Evolutionary conservation across 2,329 filamentous ascomycete species (phyloP), one percentile per base, ranked within the genome.

Genomic region (Hawksworthiomyces lignivorus): DNA sequence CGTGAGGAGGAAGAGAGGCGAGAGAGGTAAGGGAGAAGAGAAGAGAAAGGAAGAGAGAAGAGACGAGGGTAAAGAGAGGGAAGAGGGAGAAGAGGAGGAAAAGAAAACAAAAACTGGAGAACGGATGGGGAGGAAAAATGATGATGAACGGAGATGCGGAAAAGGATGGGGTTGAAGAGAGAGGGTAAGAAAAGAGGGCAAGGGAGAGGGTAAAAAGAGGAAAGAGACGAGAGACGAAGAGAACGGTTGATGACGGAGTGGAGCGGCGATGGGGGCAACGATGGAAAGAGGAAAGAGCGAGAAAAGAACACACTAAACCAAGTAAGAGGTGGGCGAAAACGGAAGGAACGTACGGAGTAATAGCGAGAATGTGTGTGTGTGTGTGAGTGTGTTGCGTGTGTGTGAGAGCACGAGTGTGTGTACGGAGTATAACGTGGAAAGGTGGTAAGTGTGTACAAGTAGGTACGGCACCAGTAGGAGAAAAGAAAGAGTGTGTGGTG

Each of bases 191-290:
- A n/a, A n/a, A n/a, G n/a, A 30, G 26, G 24, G 10, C 11, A 30
- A 32, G 19, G n/a, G 20, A 11, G 37, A 34, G 18, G 22, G 28
- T 14, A 18, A 22, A 15, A 26, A 14, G 20, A 14, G 15, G 15
- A 30, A 29, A 20, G 37, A 33, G 36, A 41, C 62, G 57, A n/a
- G n/a, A n/a, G n/a, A n/a, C n/a, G n/a, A n/a, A n/a, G n/a, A n/a
- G n/a, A 36, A 27, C 61, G 58, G 52, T 50, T 46, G 48, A 39
- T 43, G 41, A 38, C 41, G 34, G 35, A 43, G 41, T 43, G 41
- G 41, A 34, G 41, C 38, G 41, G 31, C 29, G 35, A 39, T 17
- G 29, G 31, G 19, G 29, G 34, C 28, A 18, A 28, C 28, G 33
- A 24, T 20, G 14, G 20, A 38, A n/a, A 28, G 28, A 39, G 31